These are phyloP conservation scores for Phytopythium helicoides DNA, from an alignment of 352 stramenopile genomes.

Conservation along the genomic window DNA sequence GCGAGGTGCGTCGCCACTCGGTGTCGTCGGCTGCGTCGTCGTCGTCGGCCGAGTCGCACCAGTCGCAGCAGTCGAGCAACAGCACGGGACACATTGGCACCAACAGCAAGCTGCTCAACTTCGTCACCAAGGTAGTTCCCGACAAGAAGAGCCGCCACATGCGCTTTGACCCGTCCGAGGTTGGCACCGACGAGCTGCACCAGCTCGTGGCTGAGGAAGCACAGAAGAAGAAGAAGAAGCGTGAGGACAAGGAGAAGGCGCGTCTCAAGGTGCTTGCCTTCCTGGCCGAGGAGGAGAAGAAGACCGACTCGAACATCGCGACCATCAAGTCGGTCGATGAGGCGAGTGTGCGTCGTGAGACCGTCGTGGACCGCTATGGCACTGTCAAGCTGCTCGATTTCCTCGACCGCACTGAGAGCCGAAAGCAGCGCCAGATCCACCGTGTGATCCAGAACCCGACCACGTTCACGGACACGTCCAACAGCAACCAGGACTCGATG, in stretches of 20 bases:
- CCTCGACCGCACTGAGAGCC: conserved; percentile 26
- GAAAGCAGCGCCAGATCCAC: conserved; percentile 22
- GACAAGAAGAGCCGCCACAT: conserved; percentile 47
- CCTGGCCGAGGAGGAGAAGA: conserved; percentile 34
- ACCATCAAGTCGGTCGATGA: conserved; percentile 58
- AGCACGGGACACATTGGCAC: conserved; percentile 2
- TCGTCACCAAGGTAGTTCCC: conserved; percentile 50
- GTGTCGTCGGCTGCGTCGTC: conserved; percentile 27
- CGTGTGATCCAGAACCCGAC: conserved; percentile 8
- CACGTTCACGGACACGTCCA: conserved; percentile 2
- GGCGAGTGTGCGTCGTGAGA: conserved; percentile 43
- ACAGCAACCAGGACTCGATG: conserved; percentile 2
- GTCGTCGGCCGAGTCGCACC: conserved; percentile 4
- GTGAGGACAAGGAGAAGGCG: conserved; percentile 40
- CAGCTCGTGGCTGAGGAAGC: conserved; percentile 40
- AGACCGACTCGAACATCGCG: conserved; percentile 15
- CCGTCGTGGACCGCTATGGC: conserved; percentile 47
- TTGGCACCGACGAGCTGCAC: conserved; percentile 33
- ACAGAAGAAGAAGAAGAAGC: conserved; percentile 40
- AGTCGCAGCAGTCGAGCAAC: conserved; percentile 7
- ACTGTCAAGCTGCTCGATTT: conserved; percentile 49
- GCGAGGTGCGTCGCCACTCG: conserved; percentile 11
- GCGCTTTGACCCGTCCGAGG: conserved; percentile 57
- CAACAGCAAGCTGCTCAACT: conserved; percentile 38
- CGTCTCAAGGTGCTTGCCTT: conserved; percentile 46